A percentile compares a stretch with the other conserved stretches of the same genome.
Evolutionary conservation across 305 asterid genomes (phyloP).

Genomic region (Fraxinus ornus): DNA sequence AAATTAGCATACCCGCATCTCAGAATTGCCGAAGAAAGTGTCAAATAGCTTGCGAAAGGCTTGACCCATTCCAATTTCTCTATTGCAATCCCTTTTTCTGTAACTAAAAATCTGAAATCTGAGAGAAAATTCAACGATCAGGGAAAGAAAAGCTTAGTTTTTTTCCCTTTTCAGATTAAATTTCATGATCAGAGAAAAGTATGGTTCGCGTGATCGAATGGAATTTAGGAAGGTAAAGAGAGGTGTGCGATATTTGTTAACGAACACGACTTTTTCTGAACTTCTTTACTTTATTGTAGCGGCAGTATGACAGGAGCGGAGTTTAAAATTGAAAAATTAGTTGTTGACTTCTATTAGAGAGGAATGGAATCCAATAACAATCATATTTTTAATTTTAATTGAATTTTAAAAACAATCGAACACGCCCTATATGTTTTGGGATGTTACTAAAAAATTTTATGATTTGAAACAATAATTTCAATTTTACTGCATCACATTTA

Average conservation of each 20-base stretch:
- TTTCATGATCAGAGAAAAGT: neutral
- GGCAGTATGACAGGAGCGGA: no score
- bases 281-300: no score
- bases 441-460: no score
- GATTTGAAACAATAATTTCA: no score
- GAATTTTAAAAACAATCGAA: no score
- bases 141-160: neutral
- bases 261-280: neutral
- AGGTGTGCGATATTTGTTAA: neutral
- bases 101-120: neutral
- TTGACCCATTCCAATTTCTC: slow-evolving; percentile 24
- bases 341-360: no score
- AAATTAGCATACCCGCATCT: slow-evolving; percentile 26
- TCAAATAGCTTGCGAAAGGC: slow-evolving; percentile 32
- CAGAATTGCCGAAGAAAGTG: slow-evolving; percentile 26
- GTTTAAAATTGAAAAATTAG: no score
- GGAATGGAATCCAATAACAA: no score
- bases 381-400: no score
- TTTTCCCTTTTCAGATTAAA: neutral
- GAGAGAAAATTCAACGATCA: neutral
- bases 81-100: neutral
- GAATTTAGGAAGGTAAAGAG: neutral
- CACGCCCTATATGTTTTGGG: no score
- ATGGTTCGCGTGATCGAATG: neutral
- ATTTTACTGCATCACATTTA: no score